These are phyloP conservation scores for Soucietia sequanensis DNA, from an alignment of 805 yeast genomes.

Conservation along the genomic window DNA sequence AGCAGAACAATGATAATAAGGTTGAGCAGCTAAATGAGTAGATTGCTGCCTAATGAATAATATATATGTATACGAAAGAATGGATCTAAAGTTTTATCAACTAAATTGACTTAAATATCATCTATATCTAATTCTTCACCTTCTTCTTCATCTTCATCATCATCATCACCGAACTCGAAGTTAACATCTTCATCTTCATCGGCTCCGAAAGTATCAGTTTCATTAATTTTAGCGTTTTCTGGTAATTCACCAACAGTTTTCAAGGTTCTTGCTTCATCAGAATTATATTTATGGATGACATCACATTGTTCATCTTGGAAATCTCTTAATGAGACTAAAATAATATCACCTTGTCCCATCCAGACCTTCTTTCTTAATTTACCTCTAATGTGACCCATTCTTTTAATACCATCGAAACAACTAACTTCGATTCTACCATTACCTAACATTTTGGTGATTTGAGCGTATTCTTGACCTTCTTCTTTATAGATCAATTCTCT, in stretches of 20 bases:
- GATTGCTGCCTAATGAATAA: no score
- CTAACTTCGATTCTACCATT: slow-evolving; percentile 94
- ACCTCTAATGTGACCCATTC: slow-evolving; percentile 98
- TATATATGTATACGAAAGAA: no score
- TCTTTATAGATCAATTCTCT: slow-evolving; percentile 91
- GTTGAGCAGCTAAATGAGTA: no score
- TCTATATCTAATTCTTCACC: slow-evolving; percentile 83
- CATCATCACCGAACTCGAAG: slow-evolving; percentile 96
- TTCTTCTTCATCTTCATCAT: slow-evolving; percentile 69
- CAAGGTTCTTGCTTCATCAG: slow-evolving; percentile 97
- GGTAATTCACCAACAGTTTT: slow-evolving; percentile 97
- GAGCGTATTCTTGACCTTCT: slow-evolving; percentile 98
- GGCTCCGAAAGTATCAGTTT: slow-evolving; percentile 94
- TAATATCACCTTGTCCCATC: slow-evolving; percentile 99
- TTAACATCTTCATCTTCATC: slow-evolving; percentile 97
- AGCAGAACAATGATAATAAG: no score
- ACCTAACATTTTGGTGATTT: slow-evolving; percentile 97
- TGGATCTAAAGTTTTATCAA: no score
- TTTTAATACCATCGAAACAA: slow-evolving; percentile 90
- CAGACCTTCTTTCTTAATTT: slow-evolving; percentile 99
- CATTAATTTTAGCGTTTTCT: slow-evolving; percentile 94
- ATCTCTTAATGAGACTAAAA: slow-evolving; percentile 92
- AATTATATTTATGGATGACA: slow-evolving; percentile 92
- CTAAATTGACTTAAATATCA: slow-evolving; percentile 61
- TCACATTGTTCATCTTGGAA: slow-evolving; percentile 99